Evolutionary conservation across 257 asterid genomes (phyloP), one percentile per base, ranked within the genome.

Genomic region (Hygrophila difformis): DNA sequence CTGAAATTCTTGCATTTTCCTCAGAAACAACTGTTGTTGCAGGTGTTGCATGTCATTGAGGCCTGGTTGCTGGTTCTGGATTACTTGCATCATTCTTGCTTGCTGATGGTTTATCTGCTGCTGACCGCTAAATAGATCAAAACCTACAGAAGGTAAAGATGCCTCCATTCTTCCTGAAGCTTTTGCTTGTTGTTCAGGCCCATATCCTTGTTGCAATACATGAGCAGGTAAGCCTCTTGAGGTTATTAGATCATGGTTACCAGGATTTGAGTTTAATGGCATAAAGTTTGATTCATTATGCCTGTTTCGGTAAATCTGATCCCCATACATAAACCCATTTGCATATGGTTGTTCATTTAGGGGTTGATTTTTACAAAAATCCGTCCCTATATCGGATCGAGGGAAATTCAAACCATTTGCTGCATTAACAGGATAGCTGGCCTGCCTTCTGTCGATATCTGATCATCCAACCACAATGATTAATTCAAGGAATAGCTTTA

Each of bases 51-150:
- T 71, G 53, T 88, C 82, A 43, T 52, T 69, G 15, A 63, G 39
- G 48, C 84, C 87, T 49, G 93, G 55, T 39, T 74, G 91, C 55
- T 88, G 97, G 10, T 47, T 82, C 69, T 77, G 93, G 60, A 84
- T 44, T 22, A 79, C 65, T 53, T 79, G 97, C 63, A 66, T 53
- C 77, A 71, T 62, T 65, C 74, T 70, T 47, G 80, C 49, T 49
- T 82, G 94, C 49, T 80, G 94, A 61, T 62, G 73, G 60, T 38
- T 68, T 85, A 78, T 81, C 79, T 76, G 95, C 55, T 75, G 88
- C 55, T 76, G 96, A 70, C 84, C 82, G 55, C 94, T 93, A 62
- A 89, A 89, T 59, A 89, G 82, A 72, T 84, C 94, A 65, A 82
- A 84, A 75, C 91, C 62, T 39, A 66, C 65, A 60, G 91, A 76